Evolutionary conservation across 2,329 filamentous ascomycete species (phyloP).

Genomic region (Xylariomycetidae sp.): DNA sequence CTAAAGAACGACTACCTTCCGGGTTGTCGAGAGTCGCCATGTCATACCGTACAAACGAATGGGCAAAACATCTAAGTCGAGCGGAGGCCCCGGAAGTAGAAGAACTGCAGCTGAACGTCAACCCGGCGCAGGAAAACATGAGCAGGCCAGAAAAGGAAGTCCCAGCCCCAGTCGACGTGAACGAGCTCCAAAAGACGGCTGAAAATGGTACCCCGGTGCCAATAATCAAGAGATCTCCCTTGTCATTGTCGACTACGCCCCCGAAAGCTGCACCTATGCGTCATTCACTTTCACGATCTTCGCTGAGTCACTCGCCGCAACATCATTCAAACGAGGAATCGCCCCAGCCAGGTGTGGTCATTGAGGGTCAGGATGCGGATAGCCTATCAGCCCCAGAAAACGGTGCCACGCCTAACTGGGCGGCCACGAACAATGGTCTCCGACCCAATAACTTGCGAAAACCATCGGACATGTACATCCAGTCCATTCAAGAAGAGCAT

Average conservation of each 20-base stretch:
- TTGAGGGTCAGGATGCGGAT: no score
- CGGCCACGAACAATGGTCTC: slow-evolving; percentile 14
- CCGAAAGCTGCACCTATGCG: no score
- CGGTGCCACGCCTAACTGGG: no score
- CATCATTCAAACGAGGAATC: no score
- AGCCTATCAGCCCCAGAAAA: no score
- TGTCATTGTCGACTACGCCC: no score
- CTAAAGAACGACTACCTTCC: slow-evolving; percentile 58
- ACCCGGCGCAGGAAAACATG: slow-evolving; percentile 23
- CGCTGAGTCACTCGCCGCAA: no score
- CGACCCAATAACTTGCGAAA: slow-evolving; percentile 19
- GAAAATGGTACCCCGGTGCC: slow-evolving; percentile 40
- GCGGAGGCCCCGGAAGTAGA: slow-evolving; percentile 69
- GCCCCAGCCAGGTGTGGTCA: no score
- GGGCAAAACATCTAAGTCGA: slow-evolving; percentile 80
- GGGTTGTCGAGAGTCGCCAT: slow-evolving; percentile 70
- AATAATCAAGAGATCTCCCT: slow-evolving; percentile 22
- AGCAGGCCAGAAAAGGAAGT: slow-evolving; percentile 40
- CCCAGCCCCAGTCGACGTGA: slow-evolving; percentile 53
- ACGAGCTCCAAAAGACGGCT: slow-evolving; percentile 60
- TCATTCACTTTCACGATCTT: no score
- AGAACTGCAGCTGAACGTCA: slow-evolving; percentile 45
- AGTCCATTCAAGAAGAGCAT: slow-evolving; percentile 41
- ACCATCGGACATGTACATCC: slow-evolving; percentile 23
- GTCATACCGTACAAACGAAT: slow-evolving; percentile 88